Evolutionary conservation across 2,329 filamentous ascomycete species (phyloP), one percentile per base, ranked within the genome.

Genomic region (Fusarium sororula): DNA sequence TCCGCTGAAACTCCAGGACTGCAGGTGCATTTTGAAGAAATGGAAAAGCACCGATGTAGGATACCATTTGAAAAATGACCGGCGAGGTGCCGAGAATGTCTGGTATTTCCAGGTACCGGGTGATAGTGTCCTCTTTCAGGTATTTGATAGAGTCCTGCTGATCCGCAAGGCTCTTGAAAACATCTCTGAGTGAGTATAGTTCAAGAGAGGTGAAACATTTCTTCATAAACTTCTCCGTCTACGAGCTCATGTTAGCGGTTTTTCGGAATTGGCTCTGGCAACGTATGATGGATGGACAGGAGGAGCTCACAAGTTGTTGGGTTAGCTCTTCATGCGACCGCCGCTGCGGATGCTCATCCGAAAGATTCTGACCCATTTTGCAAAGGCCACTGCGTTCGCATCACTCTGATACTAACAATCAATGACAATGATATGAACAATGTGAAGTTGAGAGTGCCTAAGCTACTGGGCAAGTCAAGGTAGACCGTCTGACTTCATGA

Each of bases 181-280:
- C 92, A 79, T 93, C 90, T 76, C 91, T 91, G 82, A 94, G 90
- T 38, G 89, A 93, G 82, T 93, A 93, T 37, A 93, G 84, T 81
- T 95, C 93, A 63, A 94, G 85, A 3, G 90, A 87, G 2, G 90
- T 90, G 82, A 93, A 94, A 82, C 91, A 93, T 78, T 90, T 91
- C 66, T 90, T 87, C 63, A 90, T 91, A 80, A 94, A 94, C 75
- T 84, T 88, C 63, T 84, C 82, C 72, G 90, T 90, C 90, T 92
- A 50, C 53, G 28, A 10, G 10, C 50, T 44, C 20, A 20, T 38
- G 65, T 74, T 55, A 75, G 75, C 41, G 35, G 37, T 39, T 20
- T 50, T 50, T 45, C 14, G 38, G 37, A 51, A 48, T 42, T 45
- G 56, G 30, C 20, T 54, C 28, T 55, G 37, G 62, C 50, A 60